Evolutionary conservation across 192 early-diverging fungal species (phyloP).

Genomic region (Backusella luteola): DNA sequence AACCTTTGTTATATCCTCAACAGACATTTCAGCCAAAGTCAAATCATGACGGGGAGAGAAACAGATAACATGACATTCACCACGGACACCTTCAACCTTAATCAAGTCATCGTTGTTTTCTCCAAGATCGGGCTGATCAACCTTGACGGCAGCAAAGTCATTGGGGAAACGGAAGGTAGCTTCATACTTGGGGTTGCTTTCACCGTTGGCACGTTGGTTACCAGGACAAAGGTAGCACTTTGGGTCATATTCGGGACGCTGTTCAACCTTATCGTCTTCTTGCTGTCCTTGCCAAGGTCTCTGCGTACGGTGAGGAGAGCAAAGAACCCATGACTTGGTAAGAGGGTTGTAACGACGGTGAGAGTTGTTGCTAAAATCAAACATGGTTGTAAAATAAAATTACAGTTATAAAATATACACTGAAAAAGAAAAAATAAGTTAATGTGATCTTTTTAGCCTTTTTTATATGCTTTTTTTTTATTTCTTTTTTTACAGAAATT

Average conservation of each 20-base stretch:
- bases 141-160: slow-evolving; percentile 87
- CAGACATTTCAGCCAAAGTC: slow-evolving; percentile 82
- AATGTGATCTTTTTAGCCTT: not conserved
- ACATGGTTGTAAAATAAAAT: slow-evolving; percentile 17
- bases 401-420: not conserved
- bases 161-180: slow-evolving; percentile 87
- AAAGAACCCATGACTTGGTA: slow-evolving; percentile 89
- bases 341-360: slow-evolving; percentile 93
- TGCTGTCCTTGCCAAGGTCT: slow-evolving; percentile 87
- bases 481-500: slow-evolving; percentile 3
- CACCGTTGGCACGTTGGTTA: slow-evolving; percentile 74
- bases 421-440: not conserved
- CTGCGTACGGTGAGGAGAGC: slow-evolving; percentile 91
- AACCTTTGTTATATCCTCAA: slow-evolving; percentile 60
- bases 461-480: not conserved
- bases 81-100: slow-evolving; percentile 58
- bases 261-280: slow-evolving; percentile 46
- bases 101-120: slow-evolving; percentile 39
- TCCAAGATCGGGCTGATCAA: slow-evolving; percentile 50
- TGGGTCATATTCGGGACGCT: slow-evolving; percentile 66
- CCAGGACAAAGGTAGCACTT: slow-evolving; percentile 83
- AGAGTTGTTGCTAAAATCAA: slow-evolving; percentile 58
- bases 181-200: slow-evolving; percentile 72
- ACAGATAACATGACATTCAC: slow-evolving; percentile 86
- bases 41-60: slow-evolving; percentile 87